A percentile compares a stretch with the other conserved stretches of the same genome.
phyloP scores from a whole-genome alignment of 73 alveolate genomes.

The Breviolum minutum region DNA sequence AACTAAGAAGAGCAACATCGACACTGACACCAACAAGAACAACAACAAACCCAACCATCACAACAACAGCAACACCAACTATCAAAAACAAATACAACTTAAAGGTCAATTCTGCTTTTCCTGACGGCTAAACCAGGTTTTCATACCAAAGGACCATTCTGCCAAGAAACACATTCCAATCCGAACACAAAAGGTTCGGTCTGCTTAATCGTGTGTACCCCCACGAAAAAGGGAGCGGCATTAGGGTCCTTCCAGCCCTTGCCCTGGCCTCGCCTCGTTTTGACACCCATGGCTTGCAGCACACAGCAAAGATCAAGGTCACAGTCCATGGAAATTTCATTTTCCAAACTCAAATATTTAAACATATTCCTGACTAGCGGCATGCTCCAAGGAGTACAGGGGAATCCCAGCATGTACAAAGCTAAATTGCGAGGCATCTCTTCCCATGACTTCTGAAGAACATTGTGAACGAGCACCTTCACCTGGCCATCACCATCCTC shows the following conservation, averaged over 20 bases:
- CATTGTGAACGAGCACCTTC: background rate
- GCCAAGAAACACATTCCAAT: background rate
- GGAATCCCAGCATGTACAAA: background rate
- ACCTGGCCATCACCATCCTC: background rate
- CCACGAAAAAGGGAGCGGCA: background rate
- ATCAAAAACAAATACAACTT: too few species aligned
- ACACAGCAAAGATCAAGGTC: too few species aligned
- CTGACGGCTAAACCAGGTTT: too few species aligned
- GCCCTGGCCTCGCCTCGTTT: background rate
- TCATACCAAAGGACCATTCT: background rate
- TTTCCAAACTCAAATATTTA: background rate
- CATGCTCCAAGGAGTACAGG: background rate
- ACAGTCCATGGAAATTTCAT: background rate
- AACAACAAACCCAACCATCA: too few species aligned
- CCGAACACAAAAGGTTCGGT: background rate
- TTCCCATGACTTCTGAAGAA: background rate
- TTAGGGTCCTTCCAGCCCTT: background rate
- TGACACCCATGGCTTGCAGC: too few species aligned
- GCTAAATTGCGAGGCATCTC: background rate
- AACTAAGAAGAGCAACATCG: too few species aligned
- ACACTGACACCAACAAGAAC: too few species aligned
- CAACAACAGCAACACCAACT: too few species aligned
- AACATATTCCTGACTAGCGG: background rate
- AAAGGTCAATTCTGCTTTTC: background rate
- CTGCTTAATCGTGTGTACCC: background rate